Evolutionary conservation across 805 yeast genomes (phyloP), one percentile per base, ranked within the genome.

Genomic region (Hanseniaspora hatyaiensis): DNA sequence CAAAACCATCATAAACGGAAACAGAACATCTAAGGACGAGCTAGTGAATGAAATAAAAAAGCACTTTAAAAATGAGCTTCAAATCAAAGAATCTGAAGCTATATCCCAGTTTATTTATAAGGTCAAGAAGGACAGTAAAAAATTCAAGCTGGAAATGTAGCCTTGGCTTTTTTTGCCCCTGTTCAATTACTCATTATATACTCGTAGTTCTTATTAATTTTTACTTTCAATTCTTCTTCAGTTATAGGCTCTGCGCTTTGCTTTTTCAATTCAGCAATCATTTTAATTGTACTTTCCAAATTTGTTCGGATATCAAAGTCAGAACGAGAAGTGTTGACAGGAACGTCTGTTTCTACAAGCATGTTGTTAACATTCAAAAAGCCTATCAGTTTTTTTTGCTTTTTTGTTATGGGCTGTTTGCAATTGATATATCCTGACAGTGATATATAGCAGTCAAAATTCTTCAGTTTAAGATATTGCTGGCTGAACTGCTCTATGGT

Each of bases 71-170:
- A 55, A 64, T 8, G 70, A 69, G 39, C 71, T 74, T 11, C 49
- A 45, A 31, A 77, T 78, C 3, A 78, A 83, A 55, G 98, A 89
- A 58, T 77, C 80, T 50, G 97, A 89, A 56, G 77, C 82, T 28
- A 78, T 89, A 33, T 85, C 95, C 31, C 87, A 83, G 57, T 92
- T 89, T 60, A 69, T 92, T 48, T 92, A 89, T 65, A 80, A 83
- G 56, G 87, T 85, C 46, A 78, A 77, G 57, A 80, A 85, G 58
- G 84, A 83, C 56, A 71, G 70, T 51, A 65, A 64, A 58, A 70
- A 64, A 28, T 69, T 68, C 55, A 65, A 59, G 50, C 57, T 68
- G 63, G 66, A 63, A 45, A 67, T 68, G 26, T 49, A 23, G 34
- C 6, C 11, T 11, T 26, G 29, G 6, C 29, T 26, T 26, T 26